Percentiles rank a stretch among this genome's conserved stretches.
Conservation (phyloP, 169 alveolate genomes). For the Cryptosporidium viatorum region DNA sequence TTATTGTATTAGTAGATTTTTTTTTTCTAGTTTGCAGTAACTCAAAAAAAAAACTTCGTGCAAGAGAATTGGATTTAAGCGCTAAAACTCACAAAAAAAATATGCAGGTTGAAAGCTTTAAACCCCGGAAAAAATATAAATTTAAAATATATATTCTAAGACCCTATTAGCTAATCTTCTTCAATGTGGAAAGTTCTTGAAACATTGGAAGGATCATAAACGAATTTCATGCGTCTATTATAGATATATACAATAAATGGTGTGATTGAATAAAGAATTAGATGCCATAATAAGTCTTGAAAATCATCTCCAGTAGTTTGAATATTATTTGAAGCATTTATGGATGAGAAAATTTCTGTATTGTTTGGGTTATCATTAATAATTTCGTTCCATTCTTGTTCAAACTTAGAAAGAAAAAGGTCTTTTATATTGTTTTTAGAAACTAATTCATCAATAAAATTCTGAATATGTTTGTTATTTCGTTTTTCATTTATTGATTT, state of each 20-base stretch:
- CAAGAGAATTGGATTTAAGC: not conserved
- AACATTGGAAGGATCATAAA: slow-evolving; percentile 12
- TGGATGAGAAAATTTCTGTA: not conserved
- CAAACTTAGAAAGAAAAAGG: not conserved
- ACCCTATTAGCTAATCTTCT: not conserved
- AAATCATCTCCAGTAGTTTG: not conserved
- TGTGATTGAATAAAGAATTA: not conserved
- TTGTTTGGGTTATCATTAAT: slow-evolving; percentile 4
- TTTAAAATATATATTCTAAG: not conserved
- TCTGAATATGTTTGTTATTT: not conserved
- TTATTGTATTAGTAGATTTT: not conserved
- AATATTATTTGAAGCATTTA: not conserved
- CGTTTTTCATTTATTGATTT: not conserved
- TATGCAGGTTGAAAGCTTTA: not conserved
- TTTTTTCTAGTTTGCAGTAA: not conserved
- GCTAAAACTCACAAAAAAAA: not conserved
- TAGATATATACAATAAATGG: slow-evolving; percentile 10
- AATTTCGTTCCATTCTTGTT: slow-evolving; percentile 15
- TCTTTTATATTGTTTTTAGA: not conserved
- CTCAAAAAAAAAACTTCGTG: not conserved
- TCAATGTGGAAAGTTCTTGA: slow-evolving; percentile 33
- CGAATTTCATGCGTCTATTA: slow-evolving; percentile 8
- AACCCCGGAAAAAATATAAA: slow-evolving; percentile 1
- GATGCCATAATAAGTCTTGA: slow-evolving; percentile 24
- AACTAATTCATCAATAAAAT: not conserved